phyloP scores from a whole-genome alignment of 1,139 yeast species.

The Debaryomyces subglobosus region DNA sequence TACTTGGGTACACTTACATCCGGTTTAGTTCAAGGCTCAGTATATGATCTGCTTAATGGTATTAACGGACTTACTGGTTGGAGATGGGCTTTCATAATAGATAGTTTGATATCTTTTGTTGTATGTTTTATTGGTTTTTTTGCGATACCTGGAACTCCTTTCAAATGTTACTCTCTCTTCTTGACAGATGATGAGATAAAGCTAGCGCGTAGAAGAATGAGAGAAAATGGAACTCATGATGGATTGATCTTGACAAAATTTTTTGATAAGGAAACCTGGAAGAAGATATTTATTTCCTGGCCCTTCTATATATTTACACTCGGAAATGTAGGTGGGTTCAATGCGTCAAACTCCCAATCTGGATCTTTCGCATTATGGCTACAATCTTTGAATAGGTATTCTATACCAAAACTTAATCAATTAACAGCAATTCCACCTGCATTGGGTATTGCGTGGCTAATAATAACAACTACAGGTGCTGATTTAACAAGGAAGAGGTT shows the following conservation, averaged over 20 bases:
- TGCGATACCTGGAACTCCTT: slow-evolving; percentile 35
- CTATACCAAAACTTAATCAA: slow-evolving; percentile 41
- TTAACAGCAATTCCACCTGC: slow-evolving; percentile 53
- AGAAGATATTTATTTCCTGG: slow-evolving; percentile 28
- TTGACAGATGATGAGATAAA: slow-evolving; percentile 33
- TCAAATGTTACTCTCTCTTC: slow-evolving; percentile 30
- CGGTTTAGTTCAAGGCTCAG: slow-evolving; percentile 33
- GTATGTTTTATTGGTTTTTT: slow-evolving; percentile 28
- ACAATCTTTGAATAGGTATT: slow-evolving; percentile 44
- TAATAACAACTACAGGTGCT: slow-evolving; percentile 37
- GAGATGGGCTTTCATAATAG: slow-evolving; percentile 36
- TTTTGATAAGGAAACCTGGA: slow-evolving; percentile 28
- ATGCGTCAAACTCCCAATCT: slow-evolving; percentile 44
- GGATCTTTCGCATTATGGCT: slow-evolving; percentile 53
- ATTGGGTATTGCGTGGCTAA: slow-evolving; percentile 51
- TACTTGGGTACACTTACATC: slow-evolving; percentile 33
- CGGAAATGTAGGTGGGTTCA: slow-evolving; percentile 28
- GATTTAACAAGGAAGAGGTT: slow-evolving; percentile 32
- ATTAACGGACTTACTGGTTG: slow-evolving; percentile 27
- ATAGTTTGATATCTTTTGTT: slow-evolving; percentile 29
- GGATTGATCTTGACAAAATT: slow-evolving; percentile 23
- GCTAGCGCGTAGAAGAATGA: slow-evolving; percentile 27
- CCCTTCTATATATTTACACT: slow-evolving; percentile 27
- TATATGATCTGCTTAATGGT: slow-evolving; percentile 20
- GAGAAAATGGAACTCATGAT: slow-evolving; percentile 27